Conservation (phyloP, 2,329 filamentous ascomycete species). For the Diaporthe batatas region DNA sequence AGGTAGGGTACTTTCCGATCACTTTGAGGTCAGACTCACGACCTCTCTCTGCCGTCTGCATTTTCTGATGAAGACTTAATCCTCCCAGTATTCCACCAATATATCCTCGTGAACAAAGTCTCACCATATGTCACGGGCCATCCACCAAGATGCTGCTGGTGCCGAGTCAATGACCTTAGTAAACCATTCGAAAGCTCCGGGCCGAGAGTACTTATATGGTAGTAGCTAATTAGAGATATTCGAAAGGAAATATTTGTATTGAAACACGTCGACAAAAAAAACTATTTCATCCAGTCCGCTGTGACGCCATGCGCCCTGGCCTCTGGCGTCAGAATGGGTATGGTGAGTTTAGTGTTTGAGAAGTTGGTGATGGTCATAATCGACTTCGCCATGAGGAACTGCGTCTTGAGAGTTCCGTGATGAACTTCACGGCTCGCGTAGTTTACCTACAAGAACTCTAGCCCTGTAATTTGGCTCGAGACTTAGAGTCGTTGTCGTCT, state of each 20-base stretch:
- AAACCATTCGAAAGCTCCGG: background rate
- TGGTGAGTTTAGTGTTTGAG: background rate
- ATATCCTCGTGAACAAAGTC: background rate
- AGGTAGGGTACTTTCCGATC: no score
- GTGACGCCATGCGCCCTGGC: background rate
- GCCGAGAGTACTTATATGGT: background rate
- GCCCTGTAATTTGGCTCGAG: background rate
- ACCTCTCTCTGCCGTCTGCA: background rate
- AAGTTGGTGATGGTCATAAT: background rate
- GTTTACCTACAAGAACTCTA: background rate
- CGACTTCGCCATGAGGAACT: background rate
- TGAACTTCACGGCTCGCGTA: background rate
- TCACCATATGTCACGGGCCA: background rate
- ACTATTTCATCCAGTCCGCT: background rate
- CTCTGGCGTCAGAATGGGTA: conserved; percentile 1
- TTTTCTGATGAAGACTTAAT: background rate
- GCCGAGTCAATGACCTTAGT: background rate
- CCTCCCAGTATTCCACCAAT: background rate
- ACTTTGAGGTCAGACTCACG: background rate
- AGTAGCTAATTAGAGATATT: background rate
- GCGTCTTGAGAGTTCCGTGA: background rate
- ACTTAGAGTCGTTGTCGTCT: background rate
- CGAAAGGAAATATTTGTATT: background rate
- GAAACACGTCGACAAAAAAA: background rate
- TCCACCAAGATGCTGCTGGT: background rate